Base-by-base conservation (phyloP, 164 flowering plant species). In the Pachysandra terminalis region DNA sequence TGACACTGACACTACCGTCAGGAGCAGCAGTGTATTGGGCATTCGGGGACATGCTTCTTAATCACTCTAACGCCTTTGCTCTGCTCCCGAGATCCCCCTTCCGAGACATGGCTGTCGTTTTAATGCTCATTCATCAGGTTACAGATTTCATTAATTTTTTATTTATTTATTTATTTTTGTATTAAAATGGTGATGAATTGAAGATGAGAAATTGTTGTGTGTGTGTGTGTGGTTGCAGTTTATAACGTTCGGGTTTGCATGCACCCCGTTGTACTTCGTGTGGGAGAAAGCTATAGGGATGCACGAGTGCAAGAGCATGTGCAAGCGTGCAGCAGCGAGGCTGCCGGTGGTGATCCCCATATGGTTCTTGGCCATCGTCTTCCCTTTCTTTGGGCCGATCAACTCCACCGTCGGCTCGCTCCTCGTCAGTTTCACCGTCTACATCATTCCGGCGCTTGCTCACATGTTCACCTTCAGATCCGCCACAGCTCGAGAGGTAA, bases 41-140 rank as follows among this genome's bases (percentile, higher is more conserved):
- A 14, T 93, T 93, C 61, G 98, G 98, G 0, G 98, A 93, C 82
- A 5, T 77, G 86, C 97, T 93, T 70, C 91, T 93, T 21, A 81
- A 88, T 65, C 98, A 91, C 86, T 83, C 98, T 77, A 93, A 93
- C 49, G 98, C 98, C 49, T 90, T 93, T 69, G 75, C 98, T 59
- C 96, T 93, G 59, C 93, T 93, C 73, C 98, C 98, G 3, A 82
- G 69, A 57, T 79, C 88, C 0, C 86, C 82, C 64, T 83, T 79
- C 79, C 72, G 94, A 41, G 91, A 89, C 80, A 80, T 85, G 87
- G 98, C 98, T 19, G 98, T 93, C 68, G 71, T 88, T n/a, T 68
- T 93, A 23, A 93, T 93, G 98, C 97, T 93, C 83, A 93, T 93
- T 75, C 98, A 93, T 66, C 98, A 93, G 93, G 98, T 32, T 67